phyloP scores from a whole-genome alignment of 176 grass and related monocot genomes.

The Lolium multiflorum region DNA sequence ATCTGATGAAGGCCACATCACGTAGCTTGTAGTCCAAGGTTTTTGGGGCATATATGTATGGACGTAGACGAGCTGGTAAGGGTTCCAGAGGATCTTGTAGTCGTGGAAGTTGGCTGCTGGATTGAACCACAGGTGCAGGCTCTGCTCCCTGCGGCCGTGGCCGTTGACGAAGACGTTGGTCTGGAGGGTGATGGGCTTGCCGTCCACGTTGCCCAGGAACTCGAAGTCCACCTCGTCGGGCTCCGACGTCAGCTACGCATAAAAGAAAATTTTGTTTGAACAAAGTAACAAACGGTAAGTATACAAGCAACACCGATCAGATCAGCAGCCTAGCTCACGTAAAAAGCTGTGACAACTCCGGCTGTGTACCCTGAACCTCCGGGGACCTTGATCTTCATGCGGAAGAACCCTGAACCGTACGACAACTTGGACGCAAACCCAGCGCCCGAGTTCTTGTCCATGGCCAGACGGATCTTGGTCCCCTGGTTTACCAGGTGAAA shows the following conservation, averaged over 20 bases:
- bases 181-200: constrained; percentile 61
- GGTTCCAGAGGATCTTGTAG: constrained; percentile 77
- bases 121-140: constrained; percentile 66
- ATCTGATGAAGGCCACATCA: too few species aligned
- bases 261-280: too few species aligned
- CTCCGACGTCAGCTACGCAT: too few species aligned
- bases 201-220: constrained; percentile 70
- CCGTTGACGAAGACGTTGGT: constrained; percentile 73
- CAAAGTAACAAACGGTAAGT: too few species aligned
- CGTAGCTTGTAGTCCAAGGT: too few species aligned
- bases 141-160: constrained; percentile 56
- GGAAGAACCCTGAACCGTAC: constrained; percentile 67
- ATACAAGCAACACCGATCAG: too few species aligned
- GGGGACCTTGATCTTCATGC: constrained; percentile 68
- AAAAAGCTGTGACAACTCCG: constrained; percentile 61
- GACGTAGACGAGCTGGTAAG: constrained; percentile 61
- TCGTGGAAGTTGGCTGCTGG: constrained; percentile 72
- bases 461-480: constrained; percentile 47
- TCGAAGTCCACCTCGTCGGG: constrained; percentile 74
- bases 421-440: constrained; percentile 61
- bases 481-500: constrained; percentile 49
- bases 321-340: neutral
- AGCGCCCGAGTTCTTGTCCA: constrained; percentile 72
- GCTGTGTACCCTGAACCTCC: constrained; percentile 58
- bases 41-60: too few species aligned